A percentile compares a stretch with the other conserved stretches of the same genome.
Conservation (phyloP, 2,329 filamentous ascomycete species). For the Pseudogymnoascus sp. region DNA sequence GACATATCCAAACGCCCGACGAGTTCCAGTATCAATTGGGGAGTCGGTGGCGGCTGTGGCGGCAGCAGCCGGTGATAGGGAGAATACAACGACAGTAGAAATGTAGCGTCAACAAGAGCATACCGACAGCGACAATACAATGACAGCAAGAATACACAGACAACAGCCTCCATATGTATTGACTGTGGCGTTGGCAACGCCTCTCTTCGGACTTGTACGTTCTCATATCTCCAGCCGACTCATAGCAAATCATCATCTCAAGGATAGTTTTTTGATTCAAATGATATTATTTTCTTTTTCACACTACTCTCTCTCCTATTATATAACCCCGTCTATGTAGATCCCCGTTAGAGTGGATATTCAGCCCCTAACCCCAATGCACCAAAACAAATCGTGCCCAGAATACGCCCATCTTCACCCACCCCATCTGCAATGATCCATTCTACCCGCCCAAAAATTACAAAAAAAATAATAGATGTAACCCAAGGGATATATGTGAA, state of each 20-base stretch:
- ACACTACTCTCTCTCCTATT: not conserved
- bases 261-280: not conserved
- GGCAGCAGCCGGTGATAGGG: too few species aligned
- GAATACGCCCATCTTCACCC: not conserved
- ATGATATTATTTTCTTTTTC: not conserved
- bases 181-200: too few species aligned
- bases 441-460: not conserved
- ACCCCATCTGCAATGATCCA: not conserved
- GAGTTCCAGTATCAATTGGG: too few species aligned
- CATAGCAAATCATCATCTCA: not conserved
- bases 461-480: not conserved
- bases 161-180: too few species aligned
- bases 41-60: too few species aligned
- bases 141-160: too few species aligned
- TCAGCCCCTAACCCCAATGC: not conserved
- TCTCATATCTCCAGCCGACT: too few species aligned
- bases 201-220: too few species aligned
- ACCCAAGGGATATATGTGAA: not conserved
- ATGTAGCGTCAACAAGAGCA: too few species aligned
- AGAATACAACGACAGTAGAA: too few species aligned
- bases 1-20: too few species aligned
- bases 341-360: not conserved
- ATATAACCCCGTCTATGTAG: not conserved
- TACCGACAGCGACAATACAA: too few species aligned
- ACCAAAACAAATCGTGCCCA: not conserved